Evolutionary conservation across 768 basidiomycete species (phyloP).

Genomic region (Mycena polygramma): DNA sequence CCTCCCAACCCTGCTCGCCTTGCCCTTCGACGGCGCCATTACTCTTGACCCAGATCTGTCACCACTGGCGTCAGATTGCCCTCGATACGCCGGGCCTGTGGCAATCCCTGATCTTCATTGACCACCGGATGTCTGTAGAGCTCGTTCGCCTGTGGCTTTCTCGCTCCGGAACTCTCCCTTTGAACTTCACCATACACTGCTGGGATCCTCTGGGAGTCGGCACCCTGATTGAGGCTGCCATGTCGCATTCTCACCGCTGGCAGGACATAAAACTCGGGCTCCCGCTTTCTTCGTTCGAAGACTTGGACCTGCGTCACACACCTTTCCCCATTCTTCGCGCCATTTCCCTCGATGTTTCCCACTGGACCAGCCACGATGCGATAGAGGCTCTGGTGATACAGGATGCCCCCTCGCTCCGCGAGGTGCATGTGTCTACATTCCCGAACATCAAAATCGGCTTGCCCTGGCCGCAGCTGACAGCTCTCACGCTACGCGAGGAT

Average conservation of each 20-base stretch:
- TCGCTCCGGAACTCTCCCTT: slow-evolving; percentile 6
- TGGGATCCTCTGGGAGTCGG: background rate
- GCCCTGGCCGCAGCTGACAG: slow-evolving; percentile 1
- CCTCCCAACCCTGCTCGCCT: no score
- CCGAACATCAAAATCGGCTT: background rate
- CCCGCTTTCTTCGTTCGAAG: background rate
- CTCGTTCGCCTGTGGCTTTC: slow-evolving; percentile 13
- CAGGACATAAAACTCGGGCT: slow-evolving; percentile 8
- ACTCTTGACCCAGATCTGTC: no score
- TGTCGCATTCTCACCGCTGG: slow-evolving; percentile 8
- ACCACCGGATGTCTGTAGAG: background rate
- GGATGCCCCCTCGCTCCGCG: slow-evolving; percentile 5
- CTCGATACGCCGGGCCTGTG: no score
- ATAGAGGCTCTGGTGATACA: background rate
- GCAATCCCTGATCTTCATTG: no score
- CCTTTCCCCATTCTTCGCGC: slow-evolving; percentile 1
- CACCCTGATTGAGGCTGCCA: background rate
- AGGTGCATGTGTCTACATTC: background rate
- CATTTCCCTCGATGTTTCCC: background rate
- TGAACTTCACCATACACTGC: background rate
- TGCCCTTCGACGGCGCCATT: no score
- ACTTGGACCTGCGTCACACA: background rate
- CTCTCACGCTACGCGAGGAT: background rate
- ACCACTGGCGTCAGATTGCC: no score
- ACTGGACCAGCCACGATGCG: background rate